Evolutionary conservation across 768 basidiomycete genomes (phyloP).

Genomic region (Tylopilus plumbeoviolaceoides): DNA sequence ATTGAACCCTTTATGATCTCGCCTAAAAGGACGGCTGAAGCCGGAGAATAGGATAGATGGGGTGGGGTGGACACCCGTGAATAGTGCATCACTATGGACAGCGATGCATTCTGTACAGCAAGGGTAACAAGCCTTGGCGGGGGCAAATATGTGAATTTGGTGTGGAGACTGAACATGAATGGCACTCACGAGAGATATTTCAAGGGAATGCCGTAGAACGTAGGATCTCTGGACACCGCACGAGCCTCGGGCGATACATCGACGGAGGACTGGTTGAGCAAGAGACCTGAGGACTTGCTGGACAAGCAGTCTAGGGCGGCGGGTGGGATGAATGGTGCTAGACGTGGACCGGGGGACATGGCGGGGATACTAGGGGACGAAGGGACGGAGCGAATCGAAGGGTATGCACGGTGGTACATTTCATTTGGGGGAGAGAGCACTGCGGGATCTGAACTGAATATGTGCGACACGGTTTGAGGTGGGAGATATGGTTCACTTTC

Average conservation of each 20-base stretch:
- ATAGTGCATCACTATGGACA: conserved; percentile 98
- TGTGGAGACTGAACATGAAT: not conserved
- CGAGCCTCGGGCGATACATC: conserved; percentile 32
- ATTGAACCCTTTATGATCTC: conserved; percentile 93
- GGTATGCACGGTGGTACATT: conserved; percentile 62
- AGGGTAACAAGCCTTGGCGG: conserved; percentile 67
- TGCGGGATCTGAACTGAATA: conserved; percentile 18
- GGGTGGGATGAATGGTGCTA: conserved; percentile 51
- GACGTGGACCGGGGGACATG: conserved; percentile 35
- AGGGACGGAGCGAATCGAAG: conserved; percentile 53
- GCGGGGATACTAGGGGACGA: conserved; percentile 31
- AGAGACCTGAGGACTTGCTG: conserved; percentile 36
- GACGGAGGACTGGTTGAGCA: conserved; percentile 33
- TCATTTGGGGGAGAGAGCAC: conserved; percentile 38
- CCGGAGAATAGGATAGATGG: conserved; percentile 83
- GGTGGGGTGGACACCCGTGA: conserved; percentile 86
- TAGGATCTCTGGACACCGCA: conserved; percentile 35
- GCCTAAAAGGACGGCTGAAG: conserved; percentile 89
- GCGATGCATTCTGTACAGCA: conserved; percentile 90
- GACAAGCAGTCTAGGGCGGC: conserved; percentile 39
- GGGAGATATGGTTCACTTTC: conserved; percentile 20
- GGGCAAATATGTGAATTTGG: conserved; percentile 5
- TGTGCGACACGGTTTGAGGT: not conserved
- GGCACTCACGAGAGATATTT: conserved; percentile 76
- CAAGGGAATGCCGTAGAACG: conserved; percentile 65